Percentiles rank a stretch among this genome's conserved stretches.
Evolutionary conservation across 139 green algal species (phyloP).

Genomic region (Chlorella ohadii): DNA sequence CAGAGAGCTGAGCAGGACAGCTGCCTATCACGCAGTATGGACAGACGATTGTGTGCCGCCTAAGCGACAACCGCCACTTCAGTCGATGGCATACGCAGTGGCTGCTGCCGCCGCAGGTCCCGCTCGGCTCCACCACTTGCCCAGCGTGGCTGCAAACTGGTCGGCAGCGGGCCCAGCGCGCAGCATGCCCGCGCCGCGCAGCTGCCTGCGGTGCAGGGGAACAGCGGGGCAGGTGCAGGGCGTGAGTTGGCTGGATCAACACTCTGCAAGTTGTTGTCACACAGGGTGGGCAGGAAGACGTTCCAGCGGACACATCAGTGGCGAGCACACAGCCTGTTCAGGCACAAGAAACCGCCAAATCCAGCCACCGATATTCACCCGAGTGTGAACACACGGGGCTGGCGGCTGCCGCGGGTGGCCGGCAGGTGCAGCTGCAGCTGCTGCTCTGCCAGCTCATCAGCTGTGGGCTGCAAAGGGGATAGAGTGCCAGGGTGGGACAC

Average conservation of each 20-base stretch:
- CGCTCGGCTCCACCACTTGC: not conserved
- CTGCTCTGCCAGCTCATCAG: not conserved
- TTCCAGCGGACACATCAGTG: no score
- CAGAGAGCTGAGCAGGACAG: no score
- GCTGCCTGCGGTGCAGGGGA: not conserved
- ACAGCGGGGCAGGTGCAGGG: no score
- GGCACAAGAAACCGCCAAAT: no score
- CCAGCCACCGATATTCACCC: not conserved
- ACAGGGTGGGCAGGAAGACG: no score
- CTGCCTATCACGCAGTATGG: no score
- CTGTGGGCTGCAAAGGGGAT: not conserved
- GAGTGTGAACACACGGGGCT: not conserved
- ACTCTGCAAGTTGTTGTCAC: no score
- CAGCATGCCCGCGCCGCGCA: conserved; percentile 10
- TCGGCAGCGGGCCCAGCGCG: not conserved
- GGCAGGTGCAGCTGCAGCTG: not conserved
- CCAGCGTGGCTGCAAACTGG: not conserved
- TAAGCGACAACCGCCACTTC: not conserved
- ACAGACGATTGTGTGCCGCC: no score
- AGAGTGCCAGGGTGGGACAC: no score
- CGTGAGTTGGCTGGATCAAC: no score
- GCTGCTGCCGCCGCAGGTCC: not conserved
- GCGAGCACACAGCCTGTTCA: no score
- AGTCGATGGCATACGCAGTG: not conserved
- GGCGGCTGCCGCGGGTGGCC: not conserved